Evolutionary conservation across 2,329 filamentous ascomycete species (phyloP).

Genomic region (Microascus cirrosus): DNA sequence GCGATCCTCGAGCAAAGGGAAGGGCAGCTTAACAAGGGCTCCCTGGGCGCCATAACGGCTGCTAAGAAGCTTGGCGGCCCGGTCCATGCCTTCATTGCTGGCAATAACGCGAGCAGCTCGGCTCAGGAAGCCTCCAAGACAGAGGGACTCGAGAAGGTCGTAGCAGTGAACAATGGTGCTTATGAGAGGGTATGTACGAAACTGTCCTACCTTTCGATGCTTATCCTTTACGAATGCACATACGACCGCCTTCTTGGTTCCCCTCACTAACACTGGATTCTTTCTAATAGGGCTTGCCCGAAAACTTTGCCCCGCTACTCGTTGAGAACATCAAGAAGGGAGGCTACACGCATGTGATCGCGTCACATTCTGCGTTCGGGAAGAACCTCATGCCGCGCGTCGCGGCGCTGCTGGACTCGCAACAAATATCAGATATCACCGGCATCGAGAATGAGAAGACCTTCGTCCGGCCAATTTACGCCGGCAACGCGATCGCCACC

Average conservation of each 20-base stretch:
- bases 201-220: background rate
- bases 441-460: slow-evolving; percentile 81
- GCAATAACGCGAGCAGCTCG: slow-evolving; percentile 60
- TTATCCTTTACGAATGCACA: background rate
- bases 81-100: slow-evolving; percentile 80
- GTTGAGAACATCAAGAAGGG: slow-evolving; percentile 96
- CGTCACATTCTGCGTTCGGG: slow-evolving; percentile 87
- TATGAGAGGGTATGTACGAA: slow-evolving; percentile 70
- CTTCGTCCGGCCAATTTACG: slow-evolving; percentile 94
- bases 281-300: slow-evolving; percentile 60
- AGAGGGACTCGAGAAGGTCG: slow-evolving; percentile 81
- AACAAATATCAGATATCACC: slow-evolving; percentile 90
- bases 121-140: slow-evolving; percentile 83
- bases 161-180: slow-evolving; percentile 75
- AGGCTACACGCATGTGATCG: slow-evolving; percentile 84
- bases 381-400: slow-evolving; percentile 90
- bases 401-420: slow-evolving; percentile 79
- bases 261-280: background rate
- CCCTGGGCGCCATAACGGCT: slow-evolving; percentile 75
- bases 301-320: slow-evolving; percentile 87
- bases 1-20: slow-evolving; percentile 88
- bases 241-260: background rate
- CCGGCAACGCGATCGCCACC: slow-evolving; percentile 92
- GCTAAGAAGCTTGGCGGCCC: slow-evolving; percentile 77
- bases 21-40: slow-evolving; percentile 73